Base-by-base conservation (phyloP, 192 early-diverging fungal genomes). In the Gonapodya prolifera region DNA sequence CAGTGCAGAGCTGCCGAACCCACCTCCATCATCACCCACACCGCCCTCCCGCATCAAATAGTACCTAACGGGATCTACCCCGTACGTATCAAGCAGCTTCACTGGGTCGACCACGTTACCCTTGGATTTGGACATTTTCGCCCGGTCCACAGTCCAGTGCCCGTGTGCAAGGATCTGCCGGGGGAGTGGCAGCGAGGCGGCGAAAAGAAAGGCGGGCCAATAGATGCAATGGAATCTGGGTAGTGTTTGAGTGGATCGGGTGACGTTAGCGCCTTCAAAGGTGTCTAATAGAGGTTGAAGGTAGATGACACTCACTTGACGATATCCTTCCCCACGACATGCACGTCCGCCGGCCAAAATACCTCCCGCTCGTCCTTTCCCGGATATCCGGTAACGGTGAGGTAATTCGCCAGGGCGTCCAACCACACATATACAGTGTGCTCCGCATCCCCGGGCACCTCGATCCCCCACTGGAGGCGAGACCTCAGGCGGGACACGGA, bases 361-460 rank as follows among this genome's bases (percentile, higher is more conserved):
- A 69, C 75, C 18, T 61, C 30, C 34, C 87, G 90, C 29, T 76
- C 85, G 69, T 78, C 76, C 8, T 35, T 70, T 30, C 92, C 91
- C 18, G 95, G 95, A 81, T 91, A 98, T 35, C 94, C 94, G 61
- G 89, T 83, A 0, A 92, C 91, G 1, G 96, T 97, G 23, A 94
- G 81, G 79, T 99, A 99, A 83, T 95, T 96, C 61, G 91, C 88
- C 29, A 99, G 87, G 1, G 97, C 97, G 79, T 99, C 97, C 70
- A 99, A 84, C 97, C 97, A 99, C 31, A 99, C 97, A 78, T 99
- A 99, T 35, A 99, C 89, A 13, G 94, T 92, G 78, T 99, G 97
- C 1, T 90, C 85, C 1, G 85, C 75, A 81, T 99, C 96, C 78
- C 85, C 88, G 0, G 97, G 97, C 8, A 99, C 95, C 0, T 89